Evolutionary conservation across 2,329 filamentous ascomycete species (phyloP), one percentile per base, ranked within the genome.

Genomic region (Capronia coronata): DNA sequence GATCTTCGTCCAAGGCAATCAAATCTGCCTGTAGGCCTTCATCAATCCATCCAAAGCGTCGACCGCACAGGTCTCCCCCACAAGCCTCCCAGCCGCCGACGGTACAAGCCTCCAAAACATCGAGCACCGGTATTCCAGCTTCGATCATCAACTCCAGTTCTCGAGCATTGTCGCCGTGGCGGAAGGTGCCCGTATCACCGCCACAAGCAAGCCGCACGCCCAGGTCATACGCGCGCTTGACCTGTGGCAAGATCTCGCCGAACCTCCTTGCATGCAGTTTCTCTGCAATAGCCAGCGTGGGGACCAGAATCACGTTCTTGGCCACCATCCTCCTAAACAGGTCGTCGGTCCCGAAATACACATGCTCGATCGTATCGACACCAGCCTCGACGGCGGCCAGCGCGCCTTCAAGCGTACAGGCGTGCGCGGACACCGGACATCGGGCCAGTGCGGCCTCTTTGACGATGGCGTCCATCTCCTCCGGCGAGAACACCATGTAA

Each of bases 31-130:
- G 64, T 32, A 65, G 69, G 0, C 75, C 76, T 43, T 69, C 61
- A 43, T 73, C 74, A 19, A 79, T 60, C 63, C 69, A 74, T 1
- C 77, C 77, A 60, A 80, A 80, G 16, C 67, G 64, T 43, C 70
- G 67, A 0, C 76, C 77, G 49, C 71, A 76, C 42, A 69, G 65
- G 27, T 78, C 73, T 2, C 68, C 71, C 0, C 77, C 76, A 52
- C 77, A 80, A 6, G 75, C 70, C 51, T 78, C 71, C 76, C 76
- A 80, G 0, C 77, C 78, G 18, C 70, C 71, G 2, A 79, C 54
- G 3, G 73, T 78, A 13, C 69, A 71, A 3, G 74, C 71, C 48
- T 72, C 69, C 25, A 80, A 62, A 0, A 75, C 72, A 35, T 78
- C 73, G 21, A 66, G 68, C 0, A 78, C 52, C 0, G 74, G 71